Conservation (phyloP, 345 rosid species). For the Eucalyptus tenuipes region DNA sequence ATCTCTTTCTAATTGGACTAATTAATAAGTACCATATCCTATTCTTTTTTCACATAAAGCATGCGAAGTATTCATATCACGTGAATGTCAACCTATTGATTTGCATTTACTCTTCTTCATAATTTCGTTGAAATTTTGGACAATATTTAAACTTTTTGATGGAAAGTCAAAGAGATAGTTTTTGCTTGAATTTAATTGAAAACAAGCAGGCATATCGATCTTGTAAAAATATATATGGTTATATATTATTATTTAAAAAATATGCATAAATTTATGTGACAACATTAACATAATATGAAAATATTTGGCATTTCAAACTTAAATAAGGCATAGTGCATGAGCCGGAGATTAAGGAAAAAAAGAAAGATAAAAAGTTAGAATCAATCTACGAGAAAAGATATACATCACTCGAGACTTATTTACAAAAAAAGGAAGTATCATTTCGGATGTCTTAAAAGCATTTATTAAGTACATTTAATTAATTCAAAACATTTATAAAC, state of each 20-base stretch:
- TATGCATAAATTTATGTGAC: accelerated
- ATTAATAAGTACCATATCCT: no score
- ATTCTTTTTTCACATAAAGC: no score
- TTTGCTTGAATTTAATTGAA: no score
- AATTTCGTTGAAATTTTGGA: no score
- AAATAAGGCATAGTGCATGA: no score
- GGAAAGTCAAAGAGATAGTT: background rate
- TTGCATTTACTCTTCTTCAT: background rate
- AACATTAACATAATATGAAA: no score
- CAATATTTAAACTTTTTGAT: background rate
- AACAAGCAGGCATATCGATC: accelerated
- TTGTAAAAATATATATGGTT: background rate
- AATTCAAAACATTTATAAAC: background rate
- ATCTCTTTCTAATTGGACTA: no score
- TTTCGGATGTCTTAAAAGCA: background rate
- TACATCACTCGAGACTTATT: background rate
- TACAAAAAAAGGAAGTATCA: background rate
- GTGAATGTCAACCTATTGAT: background rate
- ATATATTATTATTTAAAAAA: background rate
- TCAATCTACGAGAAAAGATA: background rate
- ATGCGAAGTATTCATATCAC: no score
- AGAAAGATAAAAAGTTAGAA: background rate
- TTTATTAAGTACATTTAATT: background rate
- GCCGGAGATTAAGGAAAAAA: no score
- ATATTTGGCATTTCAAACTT: no score